These are phyloP conservation scores for Penicillium bialowiezense DNA, from an alignment of 495 filamentous ascomycete species.

Conservation along the genomic window DNA sequence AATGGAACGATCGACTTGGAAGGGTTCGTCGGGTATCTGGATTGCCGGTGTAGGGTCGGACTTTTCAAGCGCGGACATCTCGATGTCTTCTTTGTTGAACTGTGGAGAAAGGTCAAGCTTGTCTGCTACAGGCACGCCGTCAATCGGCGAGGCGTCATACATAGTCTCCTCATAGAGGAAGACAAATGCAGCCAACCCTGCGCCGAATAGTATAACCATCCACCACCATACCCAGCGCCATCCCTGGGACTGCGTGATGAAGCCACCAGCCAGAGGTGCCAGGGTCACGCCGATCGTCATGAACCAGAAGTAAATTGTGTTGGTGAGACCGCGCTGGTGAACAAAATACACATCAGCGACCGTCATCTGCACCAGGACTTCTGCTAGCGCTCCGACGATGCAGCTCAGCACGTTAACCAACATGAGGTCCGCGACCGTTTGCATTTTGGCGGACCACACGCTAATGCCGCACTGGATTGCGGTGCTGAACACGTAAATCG, in stretches of 20 bases:
- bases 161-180: constrained; percentile 22
- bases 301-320: constrained; percentile 37
- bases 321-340: constrained; percentile 43
- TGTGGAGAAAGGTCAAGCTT: background rate
- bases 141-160: constrained; percentile 6
- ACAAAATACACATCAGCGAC: constrained; percentile 49
- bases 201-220: constrained; percentile 41
- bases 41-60: background rate
- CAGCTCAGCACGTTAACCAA: constrained; percentile 33
- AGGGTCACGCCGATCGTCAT: constrained; percentile 30
- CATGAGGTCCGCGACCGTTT: constrained; percentile 37
- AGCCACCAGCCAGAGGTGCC: constrained; percentile 41
- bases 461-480: constrained; percentile 30
- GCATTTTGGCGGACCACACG: constrained; percentile 38
- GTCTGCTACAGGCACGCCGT: constrained; percentile 7
- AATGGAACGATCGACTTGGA: constrained; percentile 13
- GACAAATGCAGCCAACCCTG: constrained; percentile 9
- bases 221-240: constrained; percentile 54
- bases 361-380: constrained; percentile 17
- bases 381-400: constrained; percentile 33
- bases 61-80: background rate
- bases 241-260: constrained; percentile 39
- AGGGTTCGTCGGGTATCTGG: background rate
- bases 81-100: constrained; percentile 4
- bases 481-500: constrained; percentile 41